Percentiles rank a stretch among this genome's conserved stretches.
Evolutionary conservation across 495 filamentous ascomycete genomes (phyloP).

Genomic region (Penicillium mononematosum): DNA sequence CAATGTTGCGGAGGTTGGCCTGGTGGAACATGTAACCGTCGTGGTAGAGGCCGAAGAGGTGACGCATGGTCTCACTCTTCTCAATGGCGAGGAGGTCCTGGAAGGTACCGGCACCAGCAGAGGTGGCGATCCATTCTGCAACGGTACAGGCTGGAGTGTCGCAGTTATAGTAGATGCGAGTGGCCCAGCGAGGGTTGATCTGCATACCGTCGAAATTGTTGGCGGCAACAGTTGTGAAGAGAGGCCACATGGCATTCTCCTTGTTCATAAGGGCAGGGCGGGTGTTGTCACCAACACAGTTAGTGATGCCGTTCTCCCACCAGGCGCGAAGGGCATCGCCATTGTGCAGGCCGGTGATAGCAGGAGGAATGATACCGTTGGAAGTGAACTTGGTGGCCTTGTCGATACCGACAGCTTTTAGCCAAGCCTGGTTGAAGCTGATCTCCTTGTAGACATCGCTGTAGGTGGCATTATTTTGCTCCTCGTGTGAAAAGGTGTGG

Average conservation of each 20-base stretch:
- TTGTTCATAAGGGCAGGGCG: conserved; percentile 50
- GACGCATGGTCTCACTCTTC: conserved; percentile 51
- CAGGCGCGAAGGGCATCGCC: conserved; percentile 60
- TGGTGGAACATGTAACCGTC: conserved; percentile 55
- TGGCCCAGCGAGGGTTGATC: conserved; percentile 61
- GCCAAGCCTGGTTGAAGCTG: conserved; percentile 59
- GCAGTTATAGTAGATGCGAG: conserved; percentile 67
- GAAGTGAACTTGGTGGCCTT: conserved; percentile 42
- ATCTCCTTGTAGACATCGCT: conserved; percentile 56
- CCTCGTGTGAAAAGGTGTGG: conserved; percentile 63
- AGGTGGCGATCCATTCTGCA: conserved; percentile 61
- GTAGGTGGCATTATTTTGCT: conserved; percentile 61
- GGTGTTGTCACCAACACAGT: conserved; percentile 65
- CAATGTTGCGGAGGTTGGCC: conserved; percentile 57
- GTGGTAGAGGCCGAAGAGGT: conserved; percentile 54
- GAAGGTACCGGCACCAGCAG: conserved; percentile 50
- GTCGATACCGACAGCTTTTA: conserved; percentile 50
- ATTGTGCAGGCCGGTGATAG: conserved; percentile 65
- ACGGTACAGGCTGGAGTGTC: conserved; percentile 54
- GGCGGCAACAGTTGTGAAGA: conserved; percentile 47
- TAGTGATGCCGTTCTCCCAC: conserved; percentile 56
- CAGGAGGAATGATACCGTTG: conserved; percentile 60
- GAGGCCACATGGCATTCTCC: conserved; percentile 53
- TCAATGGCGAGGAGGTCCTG: conserved; percentile 49
- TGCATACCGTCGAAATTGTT: conserved; percentile 59